These are phyloP conservation scores for Komagataella kurtzmanii DNA, from an alignment of 805 yeast genomes.

Conservation along the genomic window DNA sequence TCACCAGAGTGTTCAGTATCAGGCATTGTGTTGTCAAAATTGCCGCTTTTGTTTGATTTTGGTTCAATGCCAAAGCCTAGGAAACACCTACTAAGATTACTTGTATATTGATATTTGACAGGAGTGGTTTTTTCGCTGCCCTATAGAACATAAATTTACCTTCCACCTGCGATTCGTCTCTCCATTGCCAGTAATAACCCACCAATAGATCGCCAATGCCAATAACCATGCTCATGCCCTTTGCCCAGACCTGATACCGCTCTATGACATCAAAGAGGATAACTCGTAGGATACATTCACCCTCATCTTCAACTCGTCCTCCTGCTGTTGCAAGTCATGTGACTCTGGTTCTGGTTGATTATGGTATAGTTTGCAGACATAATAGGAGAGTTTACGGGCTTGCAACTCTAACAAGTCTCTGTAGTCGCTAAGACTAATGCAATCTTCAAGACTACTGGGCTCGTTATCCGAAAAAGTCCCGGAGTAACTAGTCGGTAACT, in stretches of 20 bases:
- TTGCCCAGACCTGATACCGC: not conserved
- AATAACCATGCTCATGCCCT: not conserved
- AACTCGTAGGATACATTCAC: not conserved
- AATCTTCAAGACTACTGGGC: constrained; percentile 7
- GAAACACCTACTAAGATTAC: not conserved
- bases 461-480: constrained; percentile 23
- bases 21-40: not conserved
- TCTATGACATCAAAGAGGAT: not conserved
- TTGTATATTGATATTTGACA: not conserved
- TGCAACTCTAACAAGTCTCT: constrained; percentile 41
- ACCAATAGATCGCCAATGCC: not conserved
- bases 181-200: not conserved
- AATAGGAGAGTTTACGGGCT: constrained; percentile 35
- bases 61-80: not conserved
- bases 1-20: not conserved
- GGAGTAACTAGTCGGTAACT: constrained; percentile 26
- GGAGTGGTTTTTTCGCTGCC: not conserved
- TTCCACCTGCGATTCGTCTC: not conserved
- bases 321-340: not conserved
- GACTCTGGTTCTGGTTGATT: not conserved
- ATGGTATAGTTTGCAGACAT: constrained; percentile 23
- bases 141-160: not conserved
- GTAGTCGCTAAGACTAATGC: constrained; percentile 18
- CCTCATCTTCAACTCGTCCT: not conserved
- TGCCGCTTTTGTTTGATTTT: not conserved